Evolutionary conservation across 768 basidiomycete species (phyloP), one percentile per base, ranked within the genome.

Genomic region (Pulveroboletus sp.): DNA sequence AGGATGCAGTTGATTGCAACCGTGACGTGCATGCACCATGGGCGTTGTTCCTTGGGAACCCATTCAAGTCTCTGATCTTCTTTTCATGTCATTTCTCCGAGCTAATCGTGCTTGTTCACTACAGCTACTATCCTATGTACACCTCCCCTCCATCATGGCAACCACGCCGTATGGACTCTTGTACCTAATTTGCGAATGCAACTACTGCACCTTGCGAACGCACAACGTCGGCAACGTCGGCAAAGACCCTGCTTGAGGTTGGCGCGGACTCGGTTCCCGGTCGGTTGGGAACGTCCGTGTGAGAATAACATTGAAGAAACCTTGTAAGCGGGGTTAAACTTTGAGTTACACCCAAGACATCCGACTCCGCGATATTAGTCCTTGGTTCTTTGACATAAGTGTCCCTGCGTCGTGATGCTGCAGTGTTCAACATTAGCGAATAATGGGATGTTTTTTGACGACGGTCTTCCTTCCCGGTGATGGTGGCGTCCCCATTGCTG

Each of bases 31-130:
- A 69, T 68, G 75, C 77, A 78, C 78, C 31, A 57, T 82, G 82
- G 73, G 76, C 73, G 72, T 64, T 60, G 67, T 77, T 81, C 81
- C 81, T 81, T 80, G 69, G 74, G 82, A 78, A 83, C 76, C 81
- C 82, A 85, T 86, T 86, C 84, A 85, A 86, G 83, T 85, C 83
- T 79, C 84, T 84, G 83, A 85, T 33, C 45, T 52, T 56, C 37
- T 46, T 26, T 37, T n/a, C 43, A 36, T 42, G 13, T n/a, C 9
- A 5, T 37, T 4, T 15, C 43, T 43, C 46, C 27, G n/a, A 46
- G 43, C 64, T 66, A 49, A 65, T 51, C 37, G 11, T 24, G 21
- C 51, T 54, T 44, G 28, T 43, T 38, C 31, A 39, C 4, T 9
- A 6, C 47, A 58, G 53, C 6, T 11, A 15, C 15, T 15, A 8